A percentile compares a stretch with the other conserved stretches of the same genome.
Conservation (phyloP, 495 filamentous ascomycete genomes). For the Schizothecium vesticola region DNA sequence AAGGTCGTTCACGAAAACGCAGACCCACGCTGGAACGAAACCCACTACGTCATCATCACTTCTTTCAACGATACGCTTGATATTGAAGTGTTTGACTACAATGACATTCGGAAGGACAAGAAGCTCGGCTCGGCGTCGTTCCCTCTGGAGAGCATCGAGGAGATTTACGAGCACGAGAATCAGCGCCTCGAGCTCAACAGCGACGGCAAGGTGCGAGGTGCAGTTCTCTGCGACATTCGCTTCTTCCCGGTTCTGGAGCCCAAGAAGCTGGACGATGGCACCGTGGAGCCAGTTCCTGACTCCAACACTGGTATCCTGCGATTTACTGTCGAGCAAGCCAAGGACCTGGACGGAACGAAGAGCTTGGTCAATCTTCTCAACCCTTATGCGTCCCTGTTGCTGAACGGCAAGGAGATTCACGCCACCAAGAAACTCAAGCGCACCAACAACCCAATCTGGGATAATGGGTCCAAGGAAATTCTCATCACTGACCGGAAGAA, state of each 20-base stretch:
- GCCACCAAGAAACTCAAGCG: slow-evolving; percentile 84
- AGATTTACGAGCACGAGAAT: slow-evolving; percentile 72
- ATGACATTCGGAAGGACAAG: slow-evolving; percentile 94
- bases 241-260: slow-evolving; percentile 92
- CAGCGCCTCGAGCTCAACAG: slow-evolving; percentile 74
- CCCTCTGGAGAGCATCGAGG: slow-evolving; percentile 72
- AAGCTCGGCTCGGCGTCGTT: slow-evolving; percentile 85
- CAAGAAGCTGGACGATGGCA: slow-evolving; percentile 66
- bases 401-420: slow-evolving; percentile 87
- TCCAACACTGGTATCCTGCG: slow-evolving; percentile 87
- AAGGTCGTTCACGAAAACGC: slow-evolving; percentile 79
- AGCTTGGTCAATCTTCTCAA: slow-evolving; percentile 83
- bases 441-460: slow-evolving; percentile 93
- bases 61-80: slow-evolving; percentile 82
- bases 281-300: slow-evolving; percentile 72
- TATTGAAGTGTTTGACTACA: slow-evolving; percentile 82
- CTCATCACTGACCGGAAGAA: slow-evolving; percentile 87
- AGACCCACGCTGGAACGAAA: slow-evolving; percentile 93
- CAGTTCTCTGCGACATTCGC: slow-evolving; percentile 73
- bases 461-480: slow-evolving; percentile 83
- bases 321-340: slow-evolving; percentile 90
- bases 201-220: slow-evolving; percentile 78
- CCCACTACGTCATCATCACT: slow-evolving; percentile 87
- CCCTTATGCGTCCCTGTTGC: slow-evolving; percentile 78
- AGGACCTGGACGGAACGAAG: slow-evolving; percentile 88